phyloP scores from a whole-genome alignment of 73 alveolate species.

The Symbiodinium natans region DNA sequence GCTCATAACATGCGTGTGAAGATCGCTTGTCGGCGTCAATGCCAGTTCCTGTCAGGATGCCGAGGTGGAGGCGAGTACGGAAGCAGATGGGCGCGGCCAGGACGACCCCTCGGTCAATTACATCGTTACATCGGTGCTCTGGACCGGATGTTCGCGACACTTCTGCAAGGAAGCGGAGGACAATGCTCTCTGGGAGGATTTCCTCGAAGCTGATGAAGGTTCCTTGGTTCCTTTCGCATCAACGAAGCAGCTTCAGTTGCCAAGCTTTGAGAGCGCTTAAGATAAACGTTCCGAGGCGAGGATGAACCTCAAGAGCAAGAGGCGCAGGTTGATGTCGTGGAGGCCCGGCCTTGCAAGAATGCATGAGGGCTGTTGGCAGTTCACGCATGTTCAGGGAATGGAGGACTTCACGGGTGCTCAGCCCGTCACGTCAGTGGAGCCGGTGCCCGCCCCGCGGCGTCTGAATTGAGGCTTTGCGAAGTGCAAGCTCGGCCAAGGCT shows the following conservation, averaged over 20 bases:
- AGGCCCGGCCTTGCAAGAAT: background rate
- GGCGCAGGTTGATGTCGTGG: background rate
- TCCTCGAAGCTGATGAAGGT: conserved; percentile 59
- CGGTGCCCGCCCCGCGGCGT: too few relatives aligned
- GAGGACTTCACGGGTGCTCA: conserved; percentile 4
- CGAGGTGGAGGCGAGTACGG: background rate
- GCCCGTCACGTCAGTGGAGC: background rate
- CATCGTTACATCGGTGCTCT: background rate
- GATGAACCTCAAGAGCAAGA: background rate
- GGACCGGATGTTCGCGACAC: background rate
- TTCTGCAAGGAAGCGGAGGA: conserved; percentile 12
- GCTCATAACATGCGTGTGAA: background rate
- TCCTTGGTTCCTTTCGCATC: background rate
- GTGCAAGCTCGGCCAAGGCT: too few relatives aligned
- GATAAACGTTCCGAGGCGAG: background rate
- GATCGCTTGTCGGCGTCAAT: too few relatives aligned
- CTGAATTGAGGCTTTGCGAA: too few relatives aligned
- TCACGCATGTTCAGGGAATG: background rate
- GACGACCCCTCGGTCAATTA: background rate
- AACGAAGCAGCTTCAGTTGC: too few relatives aligned
- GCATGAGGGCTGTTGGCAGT: background rate
- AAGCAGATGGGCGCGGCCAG: conserved; percentile 23
- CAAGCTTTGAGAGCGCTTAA: background rate
- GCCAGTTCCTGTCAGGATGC: background rate
- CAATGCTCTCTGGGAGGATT: conserved; percentile 50